phyloP scores from a whole-genome alignment of 345 rosid genomes.

The Aquilaria yunnanensis region DNA sequence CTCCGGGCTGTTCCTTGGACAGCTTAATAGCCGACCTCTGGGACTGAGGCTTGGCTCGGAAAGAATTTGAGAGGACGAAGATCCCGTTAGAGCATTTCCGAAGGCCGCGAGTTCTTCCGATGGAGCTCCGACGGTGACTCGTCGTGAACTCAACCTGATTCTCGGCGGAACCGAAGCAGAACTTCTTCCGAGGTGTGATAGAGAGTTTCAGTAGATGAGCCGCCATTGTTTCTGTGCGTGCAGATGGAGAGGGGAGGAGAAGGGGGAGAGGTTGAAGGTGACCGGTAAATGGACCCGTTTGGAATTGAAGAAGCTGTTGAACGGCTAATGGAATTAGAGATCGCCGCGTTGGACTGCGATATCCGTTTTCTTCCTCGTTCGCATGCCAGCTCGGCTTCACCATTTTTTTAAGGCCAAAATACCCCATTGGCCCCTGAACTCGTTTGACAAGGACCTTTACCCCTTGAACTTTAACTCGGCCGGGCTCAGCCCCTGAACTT shows the following conservation, averaged over 20 bases:
- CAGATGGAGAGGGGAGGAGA: not conserved
- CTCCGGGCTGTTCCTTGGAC: conserved; percentile 14
- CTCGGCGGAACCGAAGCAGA: conserved; percentile 13
- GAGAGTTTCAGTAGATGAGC: conserved; percentile 34
- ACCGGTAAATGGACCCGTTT: not conserved
- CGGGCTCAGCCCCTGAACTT: too few species aligned
- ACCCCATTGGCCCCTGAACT: too few species aligned
- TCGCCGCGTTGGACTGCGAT: too few species aligned
- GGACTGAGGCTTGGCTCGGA: conserved; percentile 38
- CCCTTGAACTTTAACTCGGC: too few species aligned
- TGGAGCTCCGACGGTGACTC: conserved; percentile 7
- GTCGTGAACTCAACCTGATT: conserved; percentile 18
- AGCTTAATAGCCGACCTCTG: conserved; percentile 16
- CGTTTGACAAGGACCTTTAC: too few species aligned
- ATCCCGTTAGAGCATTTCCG: conserved; percentile 15
- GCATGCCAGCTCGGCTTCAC: too few species aligned
- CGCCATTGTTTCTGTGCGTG: conserved; percentile 32
- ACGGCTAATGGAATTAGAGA: too few species aligned
- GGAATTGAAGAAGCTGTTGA: too few species aligned
- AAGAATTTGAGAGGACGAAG: conserved; percentile 34
- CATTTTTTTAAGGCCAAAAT: too few species aligned
- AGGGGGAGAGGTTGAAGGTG: not conserved
- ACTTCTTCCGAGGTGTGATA: conserved; percentile 27
- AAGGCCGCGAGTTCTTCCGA: conserved; percentile 15
- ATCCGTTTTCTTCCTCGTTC: too few species aligned